Percentiles rank a stretch among this genome's conserved stretches.
Conservation (phyloP, 495 filamentous ascomycete genomes). For the Thermochaetoides thermophila region DNA sequence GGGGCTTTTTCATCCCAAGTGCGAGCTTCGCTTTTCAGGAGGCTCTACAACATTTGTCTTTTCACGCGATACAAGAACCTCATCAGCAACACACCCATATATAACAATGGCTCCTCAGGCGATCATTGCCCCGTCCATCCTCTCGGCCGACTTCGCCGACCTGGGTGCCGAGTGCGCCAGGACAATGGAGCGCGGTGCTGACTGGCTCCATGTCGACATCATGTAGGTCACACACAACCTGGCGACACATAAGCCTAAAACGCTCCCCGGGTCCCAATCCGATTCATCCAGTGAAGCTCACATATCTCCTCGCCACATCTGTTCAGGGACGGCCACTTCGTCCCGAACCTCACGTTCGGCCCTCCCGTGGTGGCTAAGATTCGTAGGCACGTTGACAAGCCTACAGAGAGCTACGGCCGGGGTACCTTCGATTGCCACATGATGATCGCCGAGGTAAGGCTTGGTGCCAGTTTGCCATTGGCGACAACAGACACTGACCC, state of each 20-base stretch:
- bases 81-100: no score
- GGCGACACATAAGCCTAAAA: not conserved
- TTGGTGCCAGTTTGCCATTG: no score
- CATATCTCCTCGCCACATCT: no score
- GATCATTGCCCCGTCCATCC: constrained; percentile 93
- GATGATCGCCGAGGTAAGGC: constrained; percentile 90
- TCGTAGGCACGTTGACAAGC: constrained; percentile 56
- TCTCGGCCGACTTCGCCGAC: constrained; percentile 85
- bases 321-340: constrained; percentile 79
- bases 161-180: constrained; percentile 70
- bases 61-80: no score
- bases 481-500: no score
- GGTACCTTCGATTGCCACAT: constrained; percentile 99
- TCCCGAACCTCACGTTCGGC: constrained; percentile 95
- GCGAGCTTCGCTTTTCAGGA: no score
- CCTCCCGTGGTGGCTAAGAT: constrained; percentile 88
- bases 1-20: no score
- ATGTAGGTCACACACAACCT: constrained; percentile 38
- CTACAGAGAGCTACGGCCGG: constrained; percentile 40
- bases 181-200: constrained; percentile 68
- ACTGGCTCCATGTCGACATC: constrained; percentile 85
- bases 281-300: no score
- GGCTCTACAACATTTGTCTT: no score
- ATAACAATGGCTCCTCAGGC: constrained; percentile 86
- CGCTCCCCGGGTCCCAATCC: not conserved